phyloP scores from a whole-genome alignment of 345 rosid species.

The Eucalyptus tenuipes region DNA sequence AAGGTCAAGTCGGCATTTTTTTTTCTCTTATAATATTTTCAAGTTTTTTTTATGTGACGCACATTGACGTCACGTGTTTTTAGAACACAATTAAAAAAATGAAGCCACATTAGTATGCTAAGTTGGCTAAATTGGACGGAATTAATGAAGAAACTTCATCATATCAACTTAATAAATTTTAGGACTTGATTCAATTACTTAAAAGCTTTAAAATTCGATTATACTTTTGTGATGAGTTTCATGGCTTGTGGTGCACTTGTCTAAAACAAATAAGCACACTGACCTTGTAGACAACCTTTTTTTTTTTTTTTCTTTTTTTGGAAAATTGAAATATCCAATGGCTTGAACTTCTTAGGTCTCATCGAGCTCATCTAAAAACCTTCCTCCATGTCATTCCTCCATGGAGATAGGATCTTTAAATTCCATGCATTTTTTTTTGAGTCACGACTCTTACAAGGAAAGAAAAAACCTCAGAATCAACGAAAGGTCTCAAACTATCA shows the following conservation, averaged over 20 bases:
- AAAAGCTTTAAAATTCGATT: background rate
- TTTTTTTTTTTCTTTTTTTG: background rate
- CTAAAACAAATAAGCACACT: background rate
- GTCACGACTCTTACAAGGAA: no score
- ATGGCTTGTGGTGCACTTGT: background rate
- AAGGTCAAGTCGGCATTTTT: background rate
- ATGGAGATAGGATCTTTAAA: no score
- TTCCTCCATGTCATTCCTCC: background rate
- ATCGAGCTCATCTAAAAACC: background rate
- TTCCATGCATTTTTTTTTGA: no score
- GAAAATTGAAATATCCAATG: background rate
- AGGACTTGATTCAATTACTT: background rate
- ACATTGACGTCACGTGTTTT: accelerated
- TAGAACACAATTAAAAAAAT: no score
- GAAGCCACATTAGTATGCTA: no score
- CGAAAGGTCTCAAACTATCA: no score
- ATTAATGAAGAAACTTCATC: background rate
- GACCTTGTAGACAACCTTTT: background rate
- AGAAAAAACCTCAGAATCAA: no score
- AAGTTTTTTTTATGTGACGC: background rate
- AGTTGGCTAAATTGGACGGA: no score
- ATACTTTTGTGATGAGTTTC: background rate
- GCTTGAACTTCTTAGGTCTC: background rate
- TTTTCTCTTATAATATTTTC: background rate
- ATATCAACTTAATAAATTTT: background rate